Conservation (phyloP, 2,329 filamentous ascomycete species). For the Incumbomyces lentus region DNA sequence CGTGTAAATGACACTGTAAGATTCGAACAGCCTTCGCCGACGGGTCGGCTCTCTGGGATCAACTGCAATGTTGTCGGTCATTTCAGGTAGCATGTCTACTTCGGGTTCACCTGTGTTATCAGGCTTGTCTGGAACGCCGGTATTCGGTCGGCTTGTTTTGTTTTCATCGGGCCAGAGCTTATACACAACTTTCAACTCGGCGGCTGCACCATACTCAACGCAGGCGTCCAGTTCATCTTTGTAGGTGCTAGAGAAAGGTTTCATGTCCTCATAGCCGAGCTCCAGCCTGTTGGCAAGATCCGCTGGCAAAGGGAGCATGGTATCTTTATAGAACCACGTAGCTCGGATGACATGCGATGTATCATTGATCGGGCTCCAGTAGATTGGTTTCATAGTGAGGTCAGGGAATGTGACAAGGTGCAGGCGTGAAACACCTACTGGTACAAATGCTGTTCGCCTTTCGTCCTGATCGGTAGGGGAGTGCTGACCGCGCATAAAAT, state of each 20-base stretch:
- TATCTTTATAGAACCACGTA: conserved; percentile 97
- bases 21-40: conserved; percentile 50
- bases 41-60: conserved; percentile 14
- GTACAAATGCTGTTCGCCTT: conserved; percentile 47
- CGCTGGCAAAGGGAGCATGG: conserved; percentile 80
- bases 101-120: conserved; percentile 18
- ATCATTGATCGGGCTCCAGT: conserved; percentile 92
- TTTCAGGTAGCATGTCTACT: conserved; percentile 9
- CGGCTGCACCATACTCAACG: conserved; percentile 75
- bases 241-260: conserved; percentile 88
- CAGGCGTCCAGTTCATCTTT: conserved; percentile 82
- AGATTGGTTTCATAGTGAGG: conserved; percentile 88
- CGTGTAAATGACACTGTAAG: conserved; percentile 78
- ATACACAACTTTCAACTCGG: conserved; percentile 84
- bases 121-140: conserved; percentile 29
- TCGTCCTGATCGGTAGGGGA: conserved; percentile 18
- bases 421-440: conserved; percentile 80
- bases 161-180: conserved; percentile 58
- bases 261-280: conserved; percentile 75
- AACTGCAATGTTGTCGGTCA: conserved; percentile 13
- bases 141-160: conserved; percentile 26
- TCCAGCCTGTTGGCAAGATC: conserved; percentile 85
- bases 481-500: background rate
- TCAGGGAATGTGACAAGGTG: conserved; percentile 78
- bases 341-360: conserved; percentile 70